Base-by-base conservation (phyloP, 805 yeast genomes). In the Lipomyces yamadae region DNA sequence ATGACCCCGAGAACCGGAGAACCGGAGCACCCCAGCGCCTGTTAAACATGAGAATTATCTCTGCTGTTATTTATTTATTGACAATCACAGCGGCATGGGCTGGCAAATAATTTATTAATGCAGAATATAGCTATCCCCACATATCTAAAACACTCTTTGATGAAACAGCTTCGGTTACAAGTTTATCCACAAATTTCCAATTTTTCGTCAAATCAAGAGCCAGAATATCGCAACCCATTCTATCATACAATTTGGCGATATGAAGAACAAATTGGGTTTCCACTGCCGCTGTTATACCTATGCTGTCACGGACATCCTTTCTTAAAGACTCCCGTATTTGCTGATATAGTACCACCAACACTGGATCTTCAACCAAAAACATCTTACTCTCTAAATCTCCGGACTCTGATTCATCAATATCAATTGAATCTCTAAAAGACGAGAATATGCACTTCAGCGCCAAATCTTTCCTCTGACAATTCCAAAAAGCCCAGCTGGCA, bases 151-250 rank as follows among this genome's bases (percentile, higher is more conserved):
- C 39, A 5, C 64, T 63, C 35, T 56, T 59, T n/a, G 61, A 61
- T 7, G 63, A 58, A 24, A 53, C 53, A 24, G 60, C 56, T 61
- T 56, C 37, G 7, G 52, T 15, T 42, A 32, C 63, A n/a, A 58
- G 34, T 30, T 48, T 50, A 29, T 58, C 61, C 39, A 62, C 33
- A 52, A 92, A 92, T 37, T 78, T 78, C 97, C 97, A 93, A 67
- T 84, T 85, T 58, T 80, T 81, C 1, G 89, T 80, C 57, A 92
- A 76, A 61, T 86, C 82, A 32, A 90, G 74, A 0, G 92, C 87
- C 54, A 94, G 76, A 67, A 87, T 85, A 73, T 93, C 96, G 78
- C 98, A 93, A 0, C 98, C 98, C 97, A 93, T 91, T 65, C 96
- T 81, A 15, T 86, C 82, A 73, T 92, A 90, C 68, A 92, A 88